Conservation (phyloP, 2,329 filamentous ascomycete genomes). For the Teratosphaeria zuluensis region DNA sequence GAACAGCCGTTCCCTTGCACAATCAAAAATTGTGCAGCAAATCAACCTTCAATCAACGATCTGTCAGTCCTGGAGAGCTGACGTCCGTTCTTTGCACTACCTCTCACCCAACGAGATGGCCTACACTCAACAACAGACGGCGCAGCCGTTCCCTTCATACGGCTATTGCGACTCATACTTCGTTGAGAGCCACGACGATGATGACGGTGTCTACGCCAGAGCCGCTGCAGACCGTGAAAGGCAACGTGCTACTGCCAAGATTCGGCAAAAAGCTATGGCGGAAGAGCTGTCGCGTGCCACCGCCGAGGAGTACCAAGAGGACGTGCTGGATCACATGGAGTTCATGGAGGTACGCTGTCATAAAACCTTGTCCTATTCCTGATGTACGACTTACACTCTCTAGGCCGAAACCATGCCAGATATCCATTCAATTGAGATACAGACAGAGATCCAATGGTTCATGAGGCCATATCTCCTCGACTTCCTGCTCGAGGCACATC, state of each 20-base stretch:
- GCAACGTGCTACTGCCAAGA: slow-evolving; percentile 65
- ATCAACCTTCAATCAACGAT: slow-evolving; percentile 13
- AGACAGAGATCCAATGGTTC: slow-evolving; percentile 99
- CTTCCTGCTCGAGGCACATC: slow-evolving; percentile 94
- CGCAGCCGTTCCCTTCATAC: slow-evolving; percentile 42
- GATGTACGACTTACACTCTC: slow-evolving; percentile 16
- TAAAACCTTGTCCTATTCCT: background rate
- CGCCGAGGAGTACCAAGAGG: slow-evolving; percentile 84
- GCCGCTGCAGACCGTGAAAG: slow-evolving; percentile 65
- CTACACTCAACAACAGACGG: slow-evolving; percentile 9
- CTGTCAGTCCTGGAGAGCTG: slow-evolving; percentile 38
- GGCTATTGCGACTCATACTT: slow-evolving; percentile 61
- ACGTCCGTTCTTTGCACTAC: slow-evolving; percentile 32
- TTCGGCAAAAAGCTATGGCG: slow-evolving; percentile 78
- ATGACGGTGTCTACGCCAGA: slow-evolving; percentile 42
- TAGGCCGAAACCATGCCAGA: slow-evolving; percentile 82
- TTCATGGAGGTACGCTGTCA: slow-evolving; percentile 70
- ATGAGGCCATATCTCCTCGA: slow-evolving; percentile 98
- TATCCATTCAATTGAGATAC: slow-evolving; percentile 96
- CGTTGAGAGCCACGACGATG: slow-evolving; percentile 50
- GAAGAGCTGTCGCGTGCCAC: slow-evolving; percentile 80
- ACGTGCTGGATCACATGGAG: slow-evolving; percentile 88
- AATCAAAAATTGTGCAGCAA: slow-evolving; percentile 11
- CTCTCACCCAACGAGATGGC: slow-evolving; percentile 21
- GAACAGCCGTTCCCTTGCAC: slow-evolving; percentile 35